Base-by-base conservation (phyloP, 495 filamentous ascomycete species). In the Pseudoneurospora amorphoporcata region DNA sequence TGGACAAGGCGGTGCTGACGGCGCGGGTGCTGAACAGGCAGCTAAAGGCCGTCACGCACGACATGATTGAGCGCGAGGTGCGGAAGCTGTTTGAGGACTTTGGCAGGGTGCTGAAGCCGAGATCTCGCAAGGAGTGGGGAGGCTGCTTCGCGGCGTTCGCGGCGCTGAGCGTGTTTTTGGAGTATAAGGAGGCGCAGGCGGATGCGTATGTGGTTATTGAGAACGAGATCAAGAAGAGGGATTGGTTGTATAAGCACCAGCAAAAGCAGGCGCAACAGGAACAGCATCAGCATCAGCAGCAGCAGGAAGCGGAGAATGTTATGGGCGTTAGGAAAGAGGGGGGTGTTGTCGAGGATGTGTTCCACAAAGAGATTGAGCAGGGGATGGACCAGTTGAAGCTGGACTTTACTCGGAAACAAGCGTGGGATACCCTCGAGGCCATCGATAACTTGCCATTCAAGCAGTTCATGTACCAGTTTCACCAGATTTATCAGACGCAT, bases 401-500 rank as follows among this genome's bases (percentile, higher is more conserved):
- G 53, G 53, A 61, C 23, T 61, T 61, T 8, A 32, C 29, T 32
- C 53, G 29, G 5, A 61, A 17, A 17, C 53, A 61, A 35, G 53
- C 53, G 5, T 61, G 53, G 53, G 53, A 61, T 8, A 16, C 14
- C 2, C 53, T 61, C 29, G 53, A 61, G 2, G 53, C 53, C 69
- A 78, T 87, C 38, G 85, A 87, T 58, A 85, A 86, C 71, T 76
- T 85, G 74, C 85, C 85, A 4, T 87, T 87, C 72, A 81, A 81
- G 70, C 84, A 86, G 80, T 85, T 85, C 71, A 84, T 81, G 12
- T 84, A 83, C 69, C 83, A 86, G 73, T 87, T 87, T 72, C 86
- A 87, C 75, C 83, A 86, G 72, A 82, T 87, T 61, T 87, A 87
- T 72, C 82, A 84, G 79, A 84, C 85, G 17, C 83, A 85, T 68